A percentile compares a stretch with the other conserved stretches of the same genome.
Evolutionary conservation across 495 filamentous ascomycete species (phyloP).

Genomic region (Penicillium paradoxum): DNA sequence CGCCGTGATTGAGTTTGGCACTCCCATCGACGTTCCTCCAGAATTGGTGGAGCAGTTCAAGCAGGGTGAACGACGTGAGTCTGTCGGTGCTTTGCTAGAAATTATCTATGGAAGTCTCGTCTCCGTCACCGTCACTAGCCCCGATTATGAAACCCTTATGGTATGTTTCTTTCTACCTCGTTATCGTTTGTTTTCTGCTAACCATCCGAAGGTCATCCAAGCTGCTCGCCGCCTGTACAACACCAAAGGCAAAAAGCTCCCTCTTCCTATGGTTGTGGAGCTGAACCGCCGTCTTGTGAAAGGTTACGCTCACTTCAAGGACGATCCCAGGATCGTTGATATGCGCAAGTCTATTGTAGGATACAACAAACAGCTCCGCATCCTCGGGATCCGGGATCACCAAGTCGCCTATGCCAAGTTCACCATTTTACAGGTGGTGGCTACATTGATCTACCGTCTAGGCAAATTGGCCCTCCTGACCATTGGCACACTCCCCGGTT

Average conservation of each 20-base stretch:
- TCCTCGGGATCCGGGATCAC: constrained; percentile 85
- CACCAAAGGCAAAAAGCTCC: constrained; percentile 86
- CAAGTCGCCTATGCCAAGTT: constrained; percentile 91
- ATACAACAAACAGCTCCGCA: constrained; percentile 86
- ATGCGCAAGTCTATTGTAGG: constrained; percentile 72
- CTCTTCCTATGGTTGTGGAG: constrained; percentile 90
- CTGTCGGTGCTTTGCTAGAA: constrained; percentile 75
- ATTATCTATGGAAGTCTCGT: constrained; percentile 79
- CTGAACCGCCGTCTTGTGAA: constrained; percentile 89
- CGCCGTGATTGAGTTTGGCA: constrained; percentile 94
- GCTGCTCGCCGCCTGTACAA: constrained; percentile 92
- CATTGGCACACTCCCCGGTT: constrained; percentile 78
- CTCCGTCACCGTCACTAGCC: constrained; percentile 86
- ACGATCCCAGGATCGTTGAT: constrained; percentile 77
- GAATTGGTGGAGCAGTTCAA: constrained; percentile 85
- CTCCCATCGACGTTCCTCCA: constrained; percentile 72
- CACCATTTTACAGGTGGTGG: constrained; percentile 66
- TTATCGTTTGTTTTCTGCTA: constrained; percentile 17
- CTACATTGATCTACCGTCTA: constrained; percentile 74
- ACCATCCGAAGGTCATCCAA: constrained; percentile 66
- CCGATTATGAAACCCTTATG: constrained; percentile 97
- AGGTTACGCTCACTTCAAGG: constrained; percentile 88
- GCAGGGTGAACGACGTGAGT: constrained; percentile 73
- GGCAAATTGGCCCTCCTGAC: constrained; percentile 69
- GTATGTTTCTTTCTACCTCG: constrained; percentile 38